Conservation (phyloP, 2,329 filamentous ascomycete species). For the Fusarium gaditjirri region DNA sequence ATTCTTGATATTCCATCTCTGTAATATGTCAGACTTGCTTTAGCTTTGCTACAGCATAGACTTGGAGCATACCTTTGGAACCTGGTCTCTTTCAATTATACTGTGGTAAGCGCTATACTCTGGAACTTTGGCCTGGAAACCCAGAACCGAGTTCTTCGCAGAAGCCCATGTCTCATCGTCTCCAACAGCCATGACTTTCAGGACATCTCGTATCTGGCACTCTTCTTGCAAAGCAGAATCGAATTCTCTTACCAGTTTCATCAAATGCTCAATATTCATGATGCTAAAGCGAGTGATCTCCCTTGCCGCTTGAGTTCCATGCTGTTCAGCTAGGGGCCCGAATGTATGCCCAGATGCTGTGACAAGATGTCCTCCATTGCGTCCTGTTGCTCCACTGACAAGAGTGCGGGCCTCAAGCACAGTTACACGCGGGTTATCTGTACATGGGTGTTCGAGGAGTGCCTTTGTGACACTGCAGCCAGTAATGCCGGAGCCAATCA, state of each 20-base stretch:
- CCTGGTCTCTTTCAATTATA: background rate
- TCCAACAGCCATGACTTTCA: constrained; percentile 11
- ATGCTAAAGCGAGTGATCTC: constrained; percentile 29
- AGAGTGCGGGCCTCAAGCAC: constrained; percentile 46
- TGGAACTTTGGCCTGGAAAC: background rate
- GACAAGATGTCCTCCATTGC: constrained; percentile 46
- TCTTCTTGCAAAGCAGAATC: background rate
- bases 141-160: background rate
- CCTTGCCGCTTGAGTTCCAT: constrained; percentile 9
- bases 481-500: constrained; percentile 49
- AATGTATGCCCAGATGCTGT: constrained; percentile 40
- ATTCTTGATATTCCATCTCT: constrained; percentile 42
- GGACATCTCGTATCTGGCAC: constrained; percentile 1
- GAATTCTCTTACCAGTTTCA: background rate
- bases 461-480: constrained; percentile 44
- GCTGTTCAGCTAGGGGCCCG: constrained; percentile 35
- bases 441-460: constrained; percentile 32
- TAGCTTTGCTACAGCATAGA: rapidly evolving
- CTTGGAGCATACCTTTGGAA: background rate
- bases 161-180: background rate
- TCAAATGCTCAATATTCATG: constrained; percentile 2
- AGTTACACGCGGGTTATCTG: constrained; percentile 15
- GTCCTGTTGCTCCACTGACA: constrained; percentile 46
- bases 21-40: background rate
- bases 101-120: background rate